Evolutionary conservation across 2,329 filamentous ascomycete species (phyloP).

Genomic region (Teratosphaeria viscida): DNA sequence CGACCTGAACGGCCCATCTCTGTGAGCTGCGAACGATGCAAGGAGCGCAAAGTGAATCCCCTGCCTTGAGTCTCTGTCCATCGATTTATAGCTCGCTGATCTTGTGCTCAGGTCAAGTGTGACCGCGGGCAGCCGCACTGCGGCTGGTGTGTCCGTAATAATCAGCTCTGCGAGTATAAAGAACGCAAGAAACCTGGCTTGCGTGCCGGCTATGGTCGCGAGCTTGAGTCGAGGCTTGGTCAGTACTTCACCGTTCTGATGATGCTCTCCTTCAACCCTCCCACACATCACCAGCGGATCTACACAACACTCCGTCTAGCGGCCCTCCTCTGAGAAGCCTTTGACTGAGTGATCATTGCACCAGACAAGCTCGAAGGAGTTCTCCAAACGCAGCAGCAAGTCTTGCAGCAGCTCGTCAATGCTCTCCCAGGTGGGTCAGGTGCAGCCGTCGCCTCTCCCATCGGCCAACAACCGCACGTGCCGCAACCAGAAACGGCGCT

Average conservation of each 20-base stretch:
- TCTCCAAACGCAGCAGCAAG: conserved; percentile 34
- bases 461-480: conserved; percentile 27
- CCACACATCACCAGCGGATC: background rate
- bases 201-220: conserved; percentile 43
- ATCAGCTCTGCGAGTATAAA: conserved; percentile 56
- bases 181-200: conserved; percentile 61
- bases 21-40: conserved; percentile 62
- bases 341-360: background rate
- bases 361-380: conserved; percentile 38
- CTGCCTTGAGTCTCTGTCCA: background rate
- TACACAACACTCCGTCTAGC: background rate
- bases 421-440: conserved; percentile 9
- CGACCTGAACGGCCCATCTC: conserved; percentile 31
- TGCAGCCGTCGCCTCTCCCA: conserved; percentile 7
- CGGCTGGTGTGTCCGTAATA: conserved; percentile 60
- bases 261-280: background rate
- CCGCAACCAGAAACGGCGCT: conserved; percentile 35
- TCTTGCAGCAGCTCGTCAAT: conserved; percentile 34
- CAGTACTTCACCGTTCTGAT: conserved; percentile 19
- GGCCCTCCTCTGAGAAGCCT: background rate
- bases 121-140: conserved; percentile 68
- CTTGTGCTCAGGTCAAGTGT: conserved; percentile 43
- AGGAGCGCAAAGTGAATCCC: conserved; percentile 59
- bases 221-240: conserved; percentile 50
- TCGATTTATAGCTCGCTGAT: background rate